Evolutionary conservation across 345 rosid genomes (phyloP).

Genomic region (Laguncularia racemosa): DNA sequence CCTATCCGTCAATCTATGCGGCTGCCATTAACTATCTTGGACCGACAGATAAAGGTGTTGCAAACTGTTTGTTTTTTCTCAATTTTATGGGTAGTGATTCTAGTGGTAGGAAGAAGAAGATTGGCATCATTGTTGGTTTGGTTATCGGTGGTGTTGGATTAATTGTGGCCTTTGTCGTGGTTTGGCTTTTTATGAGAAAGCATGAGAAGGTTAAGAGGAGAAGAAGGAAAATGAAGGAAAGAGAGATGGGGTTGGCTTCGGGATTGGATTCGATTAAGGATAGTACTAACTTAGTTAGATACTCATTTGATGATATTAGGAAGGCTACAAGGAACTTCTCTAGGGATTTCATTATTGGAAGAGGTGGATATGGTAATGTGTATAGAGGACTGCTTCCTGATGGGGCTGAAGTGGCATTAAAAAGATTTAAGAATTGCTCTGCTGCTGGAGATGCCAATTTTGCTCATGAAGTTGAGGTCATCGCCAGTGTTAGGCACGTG

Average conservation of each 20-base stretch:
- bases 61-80: conserved; percentile 55
- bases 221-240: conserved; percentile 19
- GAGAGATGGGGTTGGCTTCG: conserved; percentile 27
- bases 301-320: conserved; percentile 67
- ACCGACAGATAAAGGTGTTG: conserved; percentile 58
- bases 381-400: conserved; percentile 57
- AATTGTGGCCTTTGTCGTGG: conserved; percentile 24
- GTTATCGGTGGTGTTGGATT: conserved; percentile 23
- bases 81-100: conserved; percentile 19
- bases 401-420: conserved; percentile 76
- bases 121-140: conserved; percentile 6
- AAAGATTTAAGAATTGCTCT: conserved; percentile 88
- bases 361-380: conserved; percentile 92
- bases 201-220: conserved; percentile 18
- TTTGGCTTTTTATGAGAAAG: conserved; percentile 36
- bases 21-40: conserved; percentile 60
- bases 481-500: conserved; percentile 82
- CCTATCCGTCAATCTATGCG: conserved; percentile 57
- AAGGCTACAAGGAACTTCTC: conserved; percentile 68
- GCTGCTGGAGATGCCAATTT: conserved; percentile 68
- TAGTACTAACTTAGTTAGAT: conserved; percentile 62
- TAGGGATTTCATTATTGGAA: conserved; percentile 61
- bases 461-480: conserved; percentile 80
- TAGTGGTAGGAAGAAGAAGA: conserved; percentile 3
- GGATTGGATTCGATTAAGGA: conserved; percentile 51